Base-by-base conservation (phyloP, 2,329 filamentous ascomycete species). In the Diaporthe longicolla region DNA sequence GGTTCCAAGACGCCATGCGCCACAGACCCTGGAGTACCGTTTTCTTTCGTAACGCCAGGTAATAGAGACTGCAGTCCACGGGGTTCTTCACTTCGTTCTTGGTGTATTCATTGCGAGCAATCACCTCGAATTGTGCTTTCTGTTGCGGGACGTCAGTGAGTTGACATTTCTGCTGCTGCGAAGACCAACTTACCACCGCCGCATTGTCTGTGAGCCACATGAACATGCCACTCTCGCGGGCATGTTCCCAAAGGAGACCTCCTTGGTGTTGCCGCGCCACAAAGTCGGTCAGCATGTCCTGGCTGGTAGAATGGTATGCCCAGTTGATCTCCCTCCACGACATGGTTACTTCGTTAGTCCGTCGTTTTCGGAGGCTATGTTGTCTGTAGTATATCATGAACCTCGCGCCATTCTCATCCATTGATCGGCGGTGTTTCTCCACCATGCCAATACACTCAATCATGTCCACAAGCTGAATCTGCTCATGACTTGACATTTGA, bases 31-130 rank as follows among this genome's bases (percentile, higher is more conserved):
- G 90, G 1, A 99, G 89, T 0, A 98, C 93, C 3, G 93, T 89
- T 82, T 99, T 99, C 85, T 98, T 98, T 77, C 89, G 90, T 17
- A 99, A 88, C 0, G 97, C 96, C 24, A 99, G 88, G 81, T 98
- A 99, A 84, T 93, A 97, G 11, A 99, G 85, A 77, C 93, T 94
- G 83, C 97, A 98, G 79, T 98, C 93, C 11, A 97, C 91, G 0
- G 97, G 97, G 78, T 97, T 96, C 81, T 95, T 97, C 73, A 93
- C 89, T 43, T 98, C 95, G 29, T 91, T 92, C 77, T 94, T 95
- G 21, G 94, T 95, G 82, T 98, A 99, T 80, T 98, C 95, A 76
- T 97, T 98, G 57, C 95, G 92, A 40, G 95, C 97, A 58, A 99
- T 90, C n/a, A 91, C 84, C 81, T 99, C 97, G 76, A 99, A 95